phyloP scores from a whole-genome alignment of 352 stramenopile genomes.

The Globisporangium echinulatum region DNA sequence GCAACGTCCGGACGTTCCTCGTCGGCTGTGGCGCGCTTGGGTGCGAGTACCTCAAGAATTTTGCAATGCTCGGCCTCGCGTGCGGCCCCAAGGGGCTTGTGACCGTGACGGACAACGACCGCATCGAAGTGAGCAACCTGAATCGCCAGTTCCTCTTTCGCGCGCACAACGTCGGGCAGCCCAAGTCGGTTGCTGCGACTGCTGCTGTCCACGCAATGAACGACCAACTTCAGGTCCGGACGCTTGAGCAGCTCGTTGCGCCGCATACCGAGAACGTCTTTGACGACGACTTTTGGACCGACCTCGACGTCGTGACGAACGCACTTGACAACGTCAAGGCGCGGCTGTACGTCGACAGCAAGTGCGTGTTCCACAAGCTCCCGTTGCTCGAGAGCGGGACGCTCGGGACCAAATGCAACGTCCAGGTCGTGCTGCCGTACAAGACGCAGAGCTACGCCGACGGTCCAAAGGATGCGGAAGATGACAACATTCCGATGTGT shows the following conservation, averaged over 20 bases:
- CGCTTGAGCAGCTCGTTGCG: slow-evolving; percentile 72
- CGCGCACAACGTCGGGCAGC: slow-evolving; percentile 80
- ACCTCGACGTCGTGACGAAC: slow-evolving; percentile 96
- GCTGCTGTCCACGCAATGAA: slow-evolving; percentile 77
- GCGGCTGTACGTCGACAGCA: slow-evolving; percentile 96
- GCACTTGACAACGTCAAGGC: slow-evolving; percentile 99
- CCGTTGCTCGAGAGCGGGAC: slow-evolving; percentile 97
- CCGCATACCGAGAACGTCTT: slow-evolving; percentile 81
- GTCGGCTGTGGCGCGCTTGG: slow-evolving; percentile 77
- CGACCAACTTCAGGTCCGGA: slow-evolving; percentile 65
- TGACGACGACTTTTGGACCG: slow-evolving; percentile 75
- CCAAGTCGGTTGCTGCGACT: slow-evolving; percentile 79
- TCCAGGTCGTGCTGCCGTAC: slow-evolving; percentile 84
- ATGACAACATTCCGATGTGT: slow-evolving; percentile 98
- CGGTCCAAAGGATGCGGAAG: slow-evolving; percentile 94
- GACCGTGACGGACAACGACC: slow-evolving; percentile 83
- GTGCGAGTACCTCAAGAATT: slow-evolving; percentile 86
- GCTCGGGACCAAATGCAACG: slow-evolving; percentile 98
- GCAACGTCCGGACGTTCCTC: slow-evolving; percentile 74
- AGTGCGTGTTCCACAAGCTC: slow-evolving; percentile 96
- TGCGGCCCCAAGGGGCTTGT: slow-evolving; percentile 74
- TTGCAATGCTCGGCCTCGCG: slow-evolving; percentile 74
- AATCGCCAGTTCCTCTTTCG: slow-evolving; percentile 86
- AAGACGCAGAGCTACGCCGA: slow-evolving; percentile 93
- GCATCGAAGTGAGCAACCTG: slow-evolving; percentile 85